Percentiles rank a stretch among this genome's conserved stretches.
phyloP scores from a whole-genome alignment of 441 rosid species.

The Raphanus hybrid region DNA sequence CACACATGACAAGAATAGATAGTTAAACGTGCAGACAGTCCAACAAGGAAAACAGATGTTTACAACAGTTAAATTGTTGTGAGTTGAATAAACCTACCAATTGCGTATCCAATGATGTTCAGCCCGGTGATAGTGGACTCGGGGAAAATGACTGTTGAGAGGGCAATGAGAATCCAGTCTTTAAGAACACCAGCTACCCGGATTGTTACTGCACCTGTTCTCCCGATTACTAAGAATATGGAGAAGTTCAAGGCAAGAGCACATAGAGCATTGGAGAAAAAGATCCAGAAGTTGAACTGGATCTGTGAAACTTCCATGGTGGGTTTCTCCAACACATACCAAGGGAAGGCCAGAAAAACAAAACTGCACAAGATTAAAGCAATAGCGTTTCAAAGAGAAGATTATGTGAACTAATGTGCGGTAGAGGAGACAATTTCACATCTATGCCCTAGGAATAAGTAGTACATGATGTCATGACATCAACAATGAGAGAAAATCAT shows the following conservation, averaged over 20 bases:
- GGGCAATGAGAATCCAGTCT: constrained; percentile 99
- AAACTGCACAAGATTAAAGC: constrained; percentile 63
- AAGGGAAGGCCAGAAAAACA: constrained; percentile 90
- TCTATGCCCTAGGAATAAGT: neutral
- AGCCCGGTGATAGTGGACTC: constrained; percentile 95
- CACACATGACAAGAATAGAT: neutral
- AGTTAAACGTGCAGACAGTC: constrained; percentile 6
- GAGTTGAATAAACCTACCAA: constrained; percentile 59
- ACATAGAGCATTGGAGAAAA: constrained; percentile 96
- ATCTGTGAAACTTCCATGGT: constrained; percentile 85
- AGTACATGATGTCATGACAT: neutral
- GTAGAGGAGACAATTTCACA: constrained; percentile 12
- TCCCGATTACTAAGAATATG: constrained; percentile 94
- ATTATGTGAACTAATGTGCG: neutral
- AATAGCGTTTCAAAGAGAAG: constrained; percentile 13
- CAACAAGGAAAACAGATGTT: neutral
- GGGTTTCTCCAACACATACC: constrained; percentile 94
- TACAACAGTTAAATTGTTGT: neutral
- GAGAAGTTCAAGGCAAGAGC: constrained; percentile 97
- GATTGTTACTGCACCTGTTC: constrained; percentile 98
- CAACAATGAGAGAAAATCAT: constrained; percentile 2
- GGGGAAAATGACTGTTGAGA: constrained; percentile 96
- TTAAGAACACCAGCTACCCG: constrained; percentile 99
- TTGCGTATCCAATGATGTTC: constrained; percentile 94
- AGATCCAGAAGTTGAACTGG: constrained; percentile 98